phyloP scores from a whole-genome alignment of 2,329 filamentous ascomycete species.

The Chaetomium globosum region DNA sequence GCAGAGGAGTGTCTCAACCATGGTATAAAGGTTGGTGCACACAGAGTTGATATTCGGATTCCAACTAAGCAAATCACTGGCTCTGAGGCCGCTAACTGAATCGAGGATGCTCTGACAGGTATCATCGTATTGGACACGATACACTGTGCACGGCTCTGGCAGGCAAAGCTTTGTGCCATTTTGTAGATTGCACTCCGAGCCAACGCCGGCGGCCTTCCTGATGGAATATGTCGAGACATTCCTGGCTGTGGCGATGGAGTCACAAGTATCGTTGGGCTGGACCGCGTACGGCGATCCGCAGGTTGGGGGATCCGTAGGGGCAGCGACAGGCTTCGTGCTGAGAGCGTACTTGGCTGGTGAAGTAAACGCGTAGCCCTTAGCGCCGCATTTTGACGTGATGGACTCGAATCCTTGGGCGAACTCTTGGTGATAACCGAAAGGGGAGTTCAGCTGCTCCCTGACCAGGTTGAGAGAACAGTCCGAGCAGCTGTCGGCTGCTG shows the following conservation, averaged over 20 bases:
- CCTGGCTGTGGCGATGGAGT: not conserved
- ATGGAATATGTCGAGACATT: slow-evolving; percentile 4
- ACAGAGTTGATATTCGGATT: slow-evolving; percentile 14
- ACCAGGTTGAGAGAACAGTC: not conserved
- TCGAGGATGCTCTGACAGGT: not conserved
- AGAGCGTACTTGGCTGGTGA: not conserved
- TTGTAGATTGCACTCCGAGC: not conserved
- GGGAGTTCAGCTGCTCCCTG: not conserved
- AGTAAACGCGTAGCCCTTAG: not conserved
- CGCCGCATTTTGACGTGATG: slow-evolving; percentile 4
- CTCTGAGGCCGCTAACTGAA: not conserved
- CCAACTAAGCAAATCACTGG: slow-evolving; percentile 14
- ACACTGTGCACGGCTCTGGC: not conserved
- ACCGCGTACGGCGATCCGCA: not conserved
- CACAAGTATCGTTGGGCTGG: not conserved
- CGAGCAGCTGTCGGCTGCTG: slow-evolving; percentile 3
- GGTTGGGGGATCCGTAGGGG: not conserved
- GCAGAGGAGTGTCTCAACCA: slow-evolving; percentile 18
- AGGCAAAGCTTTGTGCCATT: not conserved
- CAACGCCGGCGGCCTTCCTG: not conserved
- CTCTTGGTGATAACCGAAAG: not conserved
- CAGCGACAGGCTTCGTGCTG: not conserved
- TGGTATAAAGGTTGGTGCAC: slow-evolving; percentile 18
- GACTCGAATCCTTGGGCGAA: not conserved
- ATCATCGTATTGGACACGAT: not conserved